Evolutionary conservation across 176 grass and related monocot genomes (phyloP), one percentile per base, ranked within the genome.

Genomic region (Rhipidocladum racemiflorum): DNA sequence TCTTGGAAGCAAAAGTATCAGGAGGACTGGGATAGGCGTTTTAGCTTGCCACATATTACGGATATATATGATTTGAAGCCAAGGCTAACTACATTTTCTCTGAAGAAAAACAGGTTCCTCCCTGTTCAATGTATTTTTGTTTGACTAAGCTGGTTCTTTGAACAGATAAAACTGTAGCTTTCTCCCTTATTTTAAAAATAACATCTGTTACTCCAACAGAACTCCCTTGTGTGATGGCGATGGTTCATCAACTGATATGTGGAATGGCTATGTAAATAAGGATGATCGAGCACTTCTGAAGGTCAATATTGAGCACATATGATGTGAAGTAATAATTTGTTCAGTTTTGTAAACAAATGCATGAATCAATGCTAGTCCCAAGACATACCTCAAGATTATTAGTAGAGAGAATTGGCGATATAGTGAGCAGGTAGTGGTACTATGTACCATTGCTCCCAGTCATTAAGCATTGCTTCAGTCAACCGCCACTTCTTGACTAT

Each of bases 251-350:
- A 46, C 56, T 54, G 82, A 88, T 23, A 89, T 69, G 38, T 88
- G 86, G 88, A 91, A 98, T 24, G 88, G 92, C 61, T 95, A 98
- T 80, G 95, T 98, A 23, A 86, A 98, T 87, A 87, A 93, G 79
- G 82, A 94, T 85, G 95, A 95, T 39, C 72, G 95, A 50, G 88
- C 95, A 84, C 95, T 98, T 89, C 76, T 98, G 55, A 98, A 98
- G 95, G 95, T 97, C 36, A 65, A 17, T 78, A 44, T 62, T 23
- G 59, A 90, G 46, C 15, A 68, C n/a, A 54, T 51, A 66, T 83
- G 39, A 50, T 82, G 34, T 76, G 38, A 84, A 78, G 40, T 61
- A 42, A 46, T 70, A 63, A 45, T 50, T 55, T 72, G 16, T 57
- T 36, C 17, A 34, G 29, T 71, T 90, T 57, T 85, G 40, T 83